Evolutionary conservation across 345 rosid species (phyloP).

Genomic region (Cardamine occulta): DNA sequence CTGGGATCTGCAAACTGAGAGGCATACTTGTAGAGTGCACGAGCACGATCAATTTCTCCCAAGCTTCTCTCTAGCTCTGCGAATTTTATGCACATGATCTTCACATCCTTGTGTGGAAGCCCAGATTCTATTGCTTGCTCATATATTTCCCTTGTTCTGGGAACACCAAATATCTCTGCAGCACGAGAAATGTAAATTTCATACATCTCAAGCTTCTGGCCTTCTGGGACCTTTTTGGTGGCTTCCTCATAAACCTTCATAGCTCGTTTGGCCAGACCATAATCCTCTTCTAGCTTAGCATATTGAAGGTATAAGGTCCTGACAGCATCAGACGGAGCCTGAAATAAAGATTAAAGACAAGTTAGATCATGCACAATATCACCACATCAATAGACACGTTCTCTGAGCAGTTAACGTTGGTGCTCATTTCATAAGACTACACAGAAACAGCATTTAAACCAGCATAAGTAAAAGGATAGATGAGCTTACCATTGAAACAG

Average conservation of each 20-base stretch:
- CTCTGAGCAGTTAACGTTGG: neutral
- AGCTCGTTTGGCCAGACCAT: constrained; percentile 93
- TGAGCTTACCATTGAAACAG: constrained; percentile 71
- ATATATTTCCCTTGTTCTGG: constrained; percentile 90
- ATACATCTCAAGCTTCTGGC: constrained; percentile 85
- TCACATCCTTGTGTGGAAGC: constrained; percentile 93
- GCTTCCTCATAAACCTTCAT: constrained; percentile 97
- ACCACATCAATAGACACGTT: constrained; percentile 5
- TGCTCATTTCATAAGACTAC: neutral
- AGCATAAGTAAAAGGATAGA: constrained; percentile 19
- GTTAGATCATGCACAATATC: neutral
- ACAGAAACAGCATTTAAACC: neutral
- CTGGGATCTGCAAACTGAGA: constrained; percentile 95
- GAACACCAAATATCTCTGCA: constrained; percentile 94
- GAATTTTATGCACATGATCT: constrained; percentile 86
- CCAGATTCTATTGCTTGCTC: constrained; percentile 97
- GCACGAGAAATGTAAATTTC: constrained; percentile 93
- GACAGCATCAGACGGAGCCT: constrained; percentile 92
- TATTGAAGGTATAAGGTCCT: constrained; percentile 91
- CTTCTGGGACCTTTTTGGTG: constrained; percentile 84
- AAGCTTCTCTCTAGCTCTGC: constrained; percentile 92
- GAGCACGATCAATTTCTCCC: constrained; percentile 93
- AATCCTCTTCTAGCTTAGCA: constrained; percentile 96
- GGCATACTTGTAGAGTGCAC: constrained; percentile 77
- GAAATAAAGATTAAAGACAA: constrained; percentile 28